Base-by-base conservation (phyloP, 169 alveolate genomes). In the Eimeria acervulina region DNA sequence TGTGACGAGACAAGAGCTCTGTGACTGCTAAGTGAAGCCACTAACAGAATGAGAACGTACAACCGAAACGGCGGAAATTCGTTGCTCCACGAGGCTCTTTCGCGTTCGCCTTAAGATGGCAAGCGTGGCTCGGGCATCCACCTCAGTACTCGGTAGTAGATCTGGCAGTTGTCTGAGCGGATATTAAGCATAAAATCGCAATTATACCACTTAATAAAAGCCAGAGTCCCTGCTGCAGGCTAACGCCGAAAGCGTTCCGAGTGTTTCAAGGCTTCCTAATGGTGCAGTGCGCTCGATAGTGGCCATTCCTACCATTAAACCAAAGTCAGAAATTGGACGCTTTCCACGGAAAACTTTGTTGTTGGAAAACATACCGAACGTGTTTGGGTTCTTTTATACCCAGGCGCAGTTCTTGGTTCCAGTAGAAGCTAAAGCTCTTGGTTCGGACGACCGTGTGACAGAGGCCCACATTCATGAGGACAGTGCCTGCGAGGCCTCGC, bases 91-190 rank as follows among this genome's bases (percentile, higher is more conserved):
- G 3, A 61, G 76, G 19, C 47, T 55, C 80, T 85, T 85, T 10
- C 80, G 81, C 61, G 93, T 61, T 55, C 61, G 93, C 81, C 93
- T 59, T 21, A 85, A 72, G 81, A 55, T 52, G 68, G 91, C 8
- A 21, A 83, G 91, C 40, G 91, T 83, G 91, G 42, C 12, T 33
- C 87, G 31, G 61, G 87, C 87, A 76, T 42, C 87, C 63, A 40
- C 87, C 7, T 44, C 87, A 21, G 33, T 44, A 10, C 33, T 42
- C 36, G 87, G 52, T 59, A 26, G 63, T 13, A 76, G 36, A 17
- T 21, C 42, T 26, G 87, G 87, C 33, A 76, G 44, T 23, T 76
- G 52, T 42, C 87, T 76, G 59, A 76, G 59, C 33, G 61, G 55
- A 38, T 15, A 23, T 15, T 40, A 8, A 76, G 26, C 40, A 4